Evolutionary conservation across 768 basidiomycete species (phyloP), one percentile per base, ranked within the genome.

Genomic region (Mycena chlorophos): DNA sequence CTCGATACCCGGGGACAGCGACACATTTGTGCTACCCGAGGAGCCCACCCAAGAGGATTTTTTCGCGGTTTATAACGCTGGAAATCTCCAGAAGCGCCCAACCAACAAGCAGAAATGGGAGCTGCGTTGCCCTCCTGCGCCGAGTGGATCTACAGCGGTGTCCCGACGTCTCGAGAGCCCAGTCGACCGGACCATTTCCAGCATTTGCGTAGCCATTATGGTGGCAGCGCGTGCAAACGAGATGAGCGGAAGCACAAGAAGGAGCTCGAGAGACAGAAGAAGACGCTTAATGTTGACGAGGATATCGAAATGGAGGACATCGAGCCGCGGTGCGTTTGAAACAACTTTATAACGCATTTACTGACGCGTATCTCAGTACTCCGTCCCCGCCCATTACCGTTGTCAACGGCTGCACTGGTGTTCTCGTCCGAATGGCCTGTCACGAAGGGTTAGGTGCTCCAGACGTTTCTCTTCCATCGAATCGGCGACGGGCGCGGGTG

Each of bases 381-480:
- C 39, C 14, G 12, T 26, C 46, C 19, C 30, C 53, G 2, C 53
- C 31, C 3, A 49, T 49, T 30, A 34, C 31, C 2, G 37, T 49
- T 28, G 46, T 54, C 4, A 30, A 49, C 6, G 22, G n/a, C 1
- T 56, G 55, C 27, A 30, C 34, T 19, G 55, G 55, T 3, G 43
- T 28, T 19, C 39, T 16, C 3, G 17, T 57, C 22, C n/a, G 31
- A 57, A 17, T 57, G 56, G 51, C 56, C 55, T 10, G 49, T 48
- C 3, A 34, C 45, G 10, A 23, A 42, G 2, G 42, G 51, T 14
- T 31, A 49, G 13, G 51, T 57, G 23, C 20, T 29, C 28, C 28
- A 52, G 20, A 57, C 56, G 1, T 57, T 57, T 45, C 56, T 51
- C n/a, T 52, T 37, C 26, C 51, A 51, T 22, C 29, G 56, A 14